phyloP scores from a whole-genome alignment of 257 asterid genomes.

The Solanum sejunctum region DNA sequence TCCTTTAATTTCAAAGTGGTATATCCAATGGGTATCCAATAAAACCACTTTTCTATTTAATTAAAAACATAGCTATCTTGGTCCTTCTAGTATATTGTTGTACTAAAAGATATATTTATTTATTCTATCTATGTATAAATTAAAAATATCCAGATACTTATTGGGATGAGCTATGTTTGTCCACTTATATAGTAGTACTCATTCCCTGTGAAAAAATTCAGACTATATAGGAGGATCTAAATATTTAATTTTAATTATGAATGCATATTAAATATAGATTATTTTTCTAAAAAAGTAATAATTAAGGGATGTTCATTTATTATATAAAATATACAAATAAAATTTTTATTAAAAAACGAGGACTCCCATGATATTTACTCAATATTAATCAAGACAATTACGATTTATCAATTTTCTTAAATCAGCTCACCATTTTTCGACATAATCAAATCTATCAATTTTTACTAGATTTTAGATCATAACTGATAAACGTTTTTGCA shows the following conservation, averaged over 20 bases:
- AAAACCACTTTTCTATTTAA: not conserved
- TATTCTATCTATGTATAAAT: not conserved
- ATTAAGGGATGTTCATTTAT: too few species aligned
- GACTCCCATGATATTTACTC: not conserved
- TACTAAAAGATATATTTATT: not conserved
- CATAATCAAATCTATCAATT: not conserved
- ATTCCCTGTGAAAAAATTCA: too few species aligned
- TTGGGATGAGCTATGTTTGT: not conserved
- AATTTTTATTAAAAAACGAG: too few species aligned
- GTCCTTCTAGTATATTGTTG: not conserved
- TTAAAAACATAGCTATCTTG: not conserved
- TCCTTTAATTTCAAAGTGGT: not conserved
- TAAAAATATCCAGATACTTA: not conserved
- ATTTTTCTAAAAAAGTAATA: too few species aligned
- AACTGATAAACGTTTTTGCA: not conserved
- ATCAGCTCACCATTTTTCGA: too few species aligned
- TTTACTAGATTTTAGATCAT: not conserved
- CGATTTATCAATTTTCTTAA: too few species aligned
- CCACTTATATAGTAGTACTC: not conserved
- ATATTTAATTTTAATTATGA: too few species aligned
- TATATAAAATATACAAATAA: too few species aligned
- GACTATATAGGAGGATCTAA: too few species aligned
- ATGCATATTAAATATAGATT: too few species aligned
- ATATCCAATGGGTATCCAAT: not conserved
- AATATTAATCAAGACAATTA: not conserved